Evolutionary conservation across 179 eudicot species (phyloP).

Genomic region (Amaranthus tricolor): DNA sequence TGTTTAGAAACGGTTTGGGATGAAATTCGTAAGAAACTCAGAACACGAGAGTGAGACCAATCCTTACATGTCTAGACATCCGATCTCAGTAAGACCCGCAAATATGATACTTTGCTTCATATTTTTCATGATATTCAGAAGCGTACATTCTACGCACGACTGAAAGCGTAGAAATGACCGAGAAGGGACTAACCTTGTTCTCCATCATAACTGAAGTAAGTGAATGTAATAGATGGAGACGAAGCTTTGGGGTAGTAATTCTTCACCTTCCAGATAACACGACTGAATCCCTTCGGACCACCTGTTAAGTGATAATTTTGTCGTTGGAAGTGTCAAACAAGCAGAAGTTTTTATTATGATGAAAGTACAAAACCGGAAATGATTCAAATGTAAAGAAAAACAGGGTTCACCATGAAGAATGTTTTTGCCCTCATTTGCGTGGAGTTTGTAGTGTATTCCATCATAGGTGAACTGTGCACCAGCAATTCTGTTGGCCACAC

Average conservation of each 20-base stretch:
- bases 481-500: slow-evolving; percentile 82
- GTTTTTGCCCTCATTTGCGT: slow-evolving; percentile 60
- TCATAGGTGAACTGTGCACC: slow-evolving; percentile 66
- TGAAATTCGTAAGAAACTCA: too few relatives aligned
- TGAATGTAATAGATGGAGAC: slow-evolving; percentile 47
- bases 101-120: too few relatives aligned
- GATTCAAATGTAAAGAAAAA: neutral
- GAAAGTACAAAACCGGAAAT: too few relatives aligned
- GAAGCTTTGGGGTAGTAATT: slow-evolving; percentile 33
- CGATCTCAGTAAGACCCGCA: too few relatives aligned
- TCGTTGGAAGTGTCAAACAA: neutral
- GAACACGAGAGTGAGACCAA: too few relatives aligned
- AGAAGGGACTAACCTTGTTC: slow-evolving; percentile 57
- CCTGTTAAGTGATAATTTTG: slow-evolving; percentile 34
- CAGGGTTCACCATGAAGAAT: slow-evolving; percentile 65
- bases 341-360: neutral
- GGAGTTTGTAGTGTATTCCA: slow-evolving; percentile 58
- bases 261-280: slow-evolving; percentile 57
- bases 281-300: slow-evolving; percentile 65
- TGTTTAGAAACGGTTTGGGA: too few relatives aligned
- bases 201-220: slow-evolving; percentile 67
- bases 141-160: neutral
- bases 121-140: too few relatives aligned
- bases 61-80: too few relatives aligned
- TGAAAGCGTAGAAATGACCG: neutral